These are phyloP conservation scores for Neurospora africana DNA, from an alignment of 495 filamentous ascomycete species.

Conservation along the genomic window DNA sequence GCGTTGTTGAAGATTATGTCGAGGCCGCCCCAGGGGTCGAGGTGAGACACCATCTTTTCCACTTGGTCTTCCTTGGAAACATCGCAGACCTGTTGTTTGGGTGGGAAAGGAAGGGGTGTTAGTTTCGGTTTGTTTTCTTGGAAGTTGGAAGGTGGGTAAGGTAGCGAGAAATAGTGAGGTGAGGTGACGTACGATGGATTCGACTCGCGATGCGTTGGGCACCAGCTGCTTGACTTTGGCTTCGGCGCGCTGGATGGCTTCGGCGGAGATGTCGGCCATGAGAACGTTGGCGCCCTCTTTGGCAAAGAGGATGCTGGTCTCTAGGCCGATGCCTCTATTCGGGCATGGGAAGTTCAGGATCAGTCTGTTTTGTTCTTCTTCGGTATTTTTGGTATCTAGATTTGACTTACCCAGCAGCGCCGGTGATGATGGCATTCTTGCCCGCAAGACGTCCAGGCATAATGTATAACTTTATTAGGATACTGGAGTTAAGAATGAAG, in stretches of 20 bases:
- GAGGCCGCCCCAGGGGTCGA: slow-evolving; percentile 81
- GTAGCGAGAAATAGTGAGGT: too few species aligned
- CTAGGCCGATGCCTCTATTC: slow-evolving; percentile 82
- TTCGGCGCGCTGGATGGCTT: slow-evolving; percentile 54
- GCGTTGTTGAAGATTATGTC: slow-evolving; percentile 99
- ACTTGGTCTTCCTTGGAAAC: slow-evolving; percentile 66
- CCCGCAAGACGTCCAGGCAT: slow-evolving; percentile 58
- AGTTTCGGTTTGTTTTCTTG: background rate
- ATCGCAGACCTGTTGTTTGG: slow-evolving; percentile 36
- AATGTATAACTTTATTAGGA: background rate
- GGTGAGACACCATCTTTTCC: slow-evolving; percentile 52
- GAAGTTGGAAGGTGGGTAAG: background rate
- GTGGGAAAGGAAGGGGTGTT: too few species aligned
- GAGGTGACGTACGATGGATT: slow-evolving; percentile 37
- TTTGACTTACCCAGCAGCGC: slow-evolving; percentile 68
- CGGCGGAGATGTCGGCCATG: slow-evolving; percentile 71
- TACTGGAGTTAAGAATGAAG: background rate
- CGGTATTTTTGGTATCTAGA: background rate
- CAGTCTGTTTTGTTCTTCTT: background rate
- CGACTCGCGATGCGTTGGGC: slow-evolving; percentile 48
- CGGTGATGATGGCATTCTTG: slow-evolving; percentile 92
- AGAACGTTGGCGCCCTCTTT: slow-evolving; percentile 83
- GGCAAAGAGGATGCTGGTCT: slow-evolving; percentile 85
- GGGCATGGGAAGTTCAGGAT: slow-evolving; percentile 4
- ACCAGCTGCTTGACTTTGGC: slow-evolving; percentile 62